Evolutionary conservation across 2,329 filamentous ascomycete genomes (phyloP).

Genomic region (Colletotrichum navitas): DNA sequence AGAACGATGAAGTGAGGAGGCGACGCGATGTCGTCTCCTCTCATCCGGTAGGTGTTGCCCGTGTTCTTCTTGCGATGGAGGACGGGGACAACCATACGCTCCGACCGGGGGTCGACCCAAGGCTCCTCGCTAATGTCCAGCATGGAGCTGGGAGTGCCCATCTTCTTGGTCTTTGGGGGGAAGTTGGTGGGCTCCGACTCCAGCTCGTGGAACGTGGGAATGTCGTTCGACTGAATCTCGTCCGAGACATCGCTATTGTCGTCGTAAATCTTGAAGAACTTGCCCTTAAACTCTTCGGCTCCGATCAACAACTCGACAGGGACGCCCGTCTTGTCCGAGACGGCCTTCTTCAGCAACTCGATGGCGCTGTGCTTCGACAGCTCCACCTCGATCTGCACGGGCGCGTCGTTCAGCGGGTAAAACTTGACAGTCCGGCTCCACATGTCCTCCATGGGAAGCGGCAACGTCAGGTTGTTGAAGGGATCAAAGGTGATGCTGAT

Average conservation of each 20-base stretch:
- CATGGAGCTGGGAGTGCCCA: conserved; percentile 59
- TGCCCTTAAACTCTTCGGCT: conserved; percentile 84
- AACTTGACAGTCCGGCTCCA: conserved; percentile 83
- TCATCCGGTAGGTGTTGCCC: conserved; percentile 21
- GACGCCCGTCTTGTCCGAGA: conserved; percentile 77
- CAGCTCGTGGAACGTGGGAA: conserved; percentile 81
- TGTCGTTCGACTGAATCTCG: conserved; percentile 74
- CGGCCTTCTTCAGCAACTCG: conserved; percentile 75
- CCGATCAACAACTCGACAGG: conserved; percentile 77
- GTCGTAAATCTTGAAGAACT: conserved; percentile 89
- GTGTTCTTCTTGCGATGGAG: conserved; percentile 64
- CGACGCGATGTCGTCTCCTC: conserved; percentile 49
- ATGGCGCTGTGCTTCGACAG: conserved; percentile 81
- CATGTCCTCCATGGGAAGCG: conserved; percentile 86
- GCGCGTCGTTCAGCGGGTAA: conserved; percentile 79
- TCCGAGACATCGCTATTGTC: conserved; percentile 78
- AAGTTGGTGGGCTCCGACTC: conserved; percentile 85
- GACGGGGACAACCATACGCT: conserved; percentile 77
- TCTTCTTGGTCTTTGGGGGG: conserved; percentile 66
- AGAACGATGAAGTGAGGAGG: conserved; percentile 81
- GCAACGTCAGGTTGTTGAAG: conserved; percentile 93
- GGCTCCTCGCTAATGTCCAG: conserved; percentile 60
- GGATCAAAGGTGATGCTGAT: conserved; percentile 99
- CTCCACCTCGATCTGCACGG: conserved; percentile 82
- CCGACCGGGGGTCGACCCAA: conserved; percentile 66